Conservation (phyloP, 2,329 filamentous ascomycete species). For the Fonsecaea nubica region DNA sequence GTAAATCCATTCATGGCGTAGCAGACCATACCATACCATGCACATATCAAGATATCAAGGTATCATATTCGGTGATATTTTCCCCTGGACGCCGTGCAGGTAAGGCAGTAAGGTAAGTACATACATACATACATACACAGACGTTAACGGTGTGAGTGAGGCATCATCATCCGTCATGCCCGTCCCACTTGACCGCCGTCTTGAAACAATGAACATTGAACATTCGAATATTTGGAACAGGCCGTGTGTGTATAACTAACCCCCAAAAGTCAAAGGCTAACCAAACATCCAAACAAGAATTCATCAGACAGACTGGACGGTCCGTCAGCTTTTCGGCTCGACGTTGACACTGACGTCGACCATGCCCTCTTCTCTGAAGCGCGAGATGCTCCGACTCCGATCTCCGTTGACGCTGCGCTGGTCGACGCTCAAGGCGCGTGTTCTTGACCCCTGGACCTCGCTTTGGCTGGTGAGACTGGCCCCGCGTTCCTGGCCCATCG, state of each 20-base stretch:
- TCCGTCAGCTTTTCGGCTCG: neutral
- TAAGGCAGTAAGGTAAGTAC: no score
- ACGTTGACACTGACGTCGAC: constrained; percentile 8
- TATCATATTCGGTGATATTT: neutral
- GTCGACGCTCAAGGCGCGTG: constrained; percentile 10
- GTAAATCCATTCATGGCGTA: no score
- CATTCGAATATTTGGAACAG: no score
- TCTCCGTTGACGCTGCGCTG: constrained; percentile 16
- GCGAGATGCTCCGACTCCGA: constrained; percentile 21
- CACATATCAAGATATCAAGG: neutral
- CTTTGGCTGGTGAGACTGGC: constrained; percentile 13
- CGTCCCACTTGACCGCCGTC: no score
- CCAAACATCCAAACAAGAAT: neutral
- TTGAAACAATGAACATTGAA: no score
- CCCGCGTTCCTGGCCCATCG: constrained; percentile 12
- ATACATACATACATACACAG: neutral
- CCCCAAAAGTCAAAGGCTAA: no score
- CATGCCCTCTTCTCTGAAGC: constrained; percentile 28
- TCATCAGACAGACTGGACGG: no score
- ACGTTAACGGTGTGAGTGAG: neutral
- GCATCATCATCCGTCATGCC: no score
- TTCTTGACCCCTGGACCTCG: constrained; percentile 5
- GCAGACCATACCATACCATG: no score
- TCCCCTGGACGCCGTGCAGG: neutral
- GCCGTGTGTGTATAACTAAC: no score